Base-by-base conservation (phyloP, 495 filamentous ascomycete species). In the Xylaria cubensis region DNA sequence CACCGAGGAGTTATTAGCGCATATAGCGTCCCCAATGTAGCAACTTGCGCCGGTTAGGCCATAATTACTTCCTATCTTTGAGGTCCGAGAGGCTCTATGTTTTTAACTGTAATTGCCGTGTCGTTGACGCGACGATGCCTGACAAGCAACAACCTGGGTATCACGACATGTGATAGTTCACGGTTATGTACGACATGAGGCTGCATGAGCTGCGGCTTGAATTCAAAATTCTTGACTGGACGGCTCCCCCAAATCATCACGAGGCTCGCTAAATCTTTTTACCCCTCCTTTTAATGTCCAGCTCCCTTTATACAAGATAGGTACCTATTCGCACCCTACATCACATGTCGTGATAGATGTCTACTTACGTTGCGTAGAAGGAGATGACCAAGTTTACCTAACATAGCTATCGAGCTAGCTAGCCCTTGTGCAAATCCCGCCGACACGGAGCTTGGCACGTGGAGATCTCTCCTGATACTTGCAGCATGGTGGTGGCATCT, bases 391-490 rank as follows among this genome's bases (percentile, higher is more conserved):
- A 55, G 51, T 13, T 12, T 42, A 42, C 39, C 39, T 12, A 42
- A 42, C 39, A 42, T 42, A 42, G 39, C 51, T 29, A 29, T 55
- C 51, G 21, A 29, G 51, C 24, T 51, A 63, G 56, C 67, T 39
- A 39, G 36, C 36, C 36, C 56, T 26, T 70, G 44, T 21, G 41
- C 53, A 15, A 63, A 63, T 63, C 56, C 56, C 67, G 58, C 56
- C 41, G 44, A 21, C 24, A 26, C 44, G n/a, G 34, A 42, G 65
- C 65, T 56, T 67, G 34, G 65, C 34, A 5, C 42, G 26, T 63
- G 32, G 56, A 24, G 24, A 46, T 50, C 41, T 70, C 56, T 53
- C 68, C 68, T 63, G 68, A 67, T 6, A 56, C 48, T 67, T 67
- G 65, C 65, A 67, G 65, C 65, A 44, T 32, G 10, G n/a, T 55